A percentile compares a stretch with the other conserved stretches of the same genome.
Evolutionary conservation across 495 filamentous ascomycete genomes (phyloP).

Genomic region (Astrocystis sublimbata): DNA sequence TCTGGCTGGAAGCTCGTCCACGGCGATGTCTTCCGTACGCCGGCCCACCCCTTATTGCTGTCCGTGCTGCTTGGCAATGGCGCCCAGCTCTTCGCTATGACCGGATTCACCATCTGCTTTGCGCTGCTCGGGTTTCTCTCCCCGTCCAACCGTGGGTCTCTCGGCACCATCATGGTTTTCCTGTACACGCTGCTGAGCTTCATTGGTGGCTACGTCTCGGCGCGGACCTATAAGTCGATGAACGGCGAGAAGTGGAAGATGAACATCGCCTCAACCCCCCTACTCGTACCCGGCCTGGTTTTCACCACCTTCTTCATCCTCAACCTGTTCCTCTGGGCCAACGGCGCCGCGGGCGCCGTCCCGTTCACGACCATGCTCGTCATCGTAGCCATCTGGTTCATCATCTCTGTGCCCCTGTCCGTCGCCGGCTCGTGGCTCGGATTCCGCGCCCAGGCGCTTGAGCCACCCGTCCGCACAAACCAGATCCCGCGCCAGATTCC

Average conservation of each 20-base stretch:
- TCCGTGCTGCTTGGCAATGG: constrained; percentile 91
- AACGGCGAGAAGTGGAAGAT: constrained; percentile 91
- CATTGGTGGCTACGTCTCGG: constrained; percentile 87
- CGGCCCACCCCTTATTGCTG: constrained; percentile 76
- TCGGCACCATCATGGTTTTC: constrained; percentile 87
- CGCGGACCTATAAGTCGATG: constrained; percentile 88
- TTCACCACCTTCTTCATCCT: constrained; percentile 90
- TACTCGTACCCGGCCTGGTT: constrained; percentile 82
- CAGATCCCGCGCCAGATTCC: constrained; percentile 98
- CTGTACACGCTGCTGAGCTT: constrained; percentile 92
- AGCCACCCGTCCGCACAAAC: constrained; percentile 88
- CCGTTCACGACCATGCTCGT: constrained; percentile 97
- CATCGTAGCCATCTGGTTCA: constrained; percentile 90
- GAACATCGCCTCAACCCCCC: constrained; percentile 84
- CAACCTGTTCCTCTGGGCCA: constrained; percentile 93
- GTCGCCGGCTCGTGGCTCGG: constrained; percentile 91
- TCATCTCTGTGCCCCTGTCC: constrained; percentile 90
- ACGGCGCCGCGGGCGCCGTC: constrained; percentile 86
- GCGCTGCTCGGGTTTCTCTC: constrained; percentile 93
- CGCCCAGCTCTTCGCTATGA: constrained; percentile 96
- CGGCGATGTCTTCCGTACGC: constrained; percentile 93
- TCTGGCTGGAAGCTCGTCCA: constrained; percentile 98
- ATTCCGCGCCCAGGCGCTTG: constrained; percentile 65
- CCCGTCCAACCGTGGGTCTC: constrained; percentile 88
- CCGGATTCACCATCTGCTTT: constrained; percentile 89